A percentile compares a stretch with the other conserved stretches of the same genome.
These are phyloP conservation scores for Ophiosphaerella narmari DNA, from an alignment of 2,329 filamentous ascomycete species.

Conservation along the genomic window DNA sequence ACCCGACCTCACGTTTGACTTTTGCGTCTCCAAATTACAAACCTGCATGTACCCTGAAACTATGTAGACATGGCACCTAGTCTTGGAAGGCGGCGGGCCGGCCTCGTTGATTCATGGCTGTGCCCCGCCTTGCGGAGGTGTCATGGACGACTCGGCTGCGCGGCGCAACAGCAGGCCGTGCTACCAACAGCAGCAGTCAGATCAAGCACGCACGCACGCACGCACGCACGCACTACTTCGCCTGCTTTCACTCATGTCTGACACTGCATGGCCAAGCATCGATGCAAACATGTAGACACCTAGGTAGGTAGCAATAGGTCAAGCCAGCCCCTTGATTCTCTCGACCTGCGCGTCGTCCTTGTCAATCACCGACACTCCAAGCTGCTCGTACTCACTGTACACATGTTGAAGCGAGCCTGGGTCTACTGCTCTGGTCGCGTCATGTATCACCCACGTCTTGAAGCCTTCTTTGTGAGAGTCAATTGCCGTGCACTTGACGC, in stretches of 20 bases:
- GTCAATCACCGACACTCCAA: constrained; percentile 67
- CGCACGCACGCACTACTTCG: neutral
- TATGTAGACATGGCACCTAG: too few relatives aligned
- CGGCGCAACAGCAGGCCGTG: too few relatives aligned
- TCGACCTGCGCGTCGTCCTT: constrained; percentile 61
- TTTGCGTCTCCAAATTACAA: too few relatives aligned
- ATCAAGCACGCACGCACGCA: neutral
- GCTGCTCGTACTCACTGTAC: constrained; percentile 58
- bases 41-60: too few relatives aligned
- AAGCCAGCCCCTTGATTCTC: constrained; percentile 46
- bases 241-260: neutral
- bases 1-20: neutral
- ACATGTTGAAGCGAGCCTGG: constrained; percentile 61
- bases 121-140: constrained; percentile 6
- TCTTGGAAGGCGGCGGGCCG: neutral
- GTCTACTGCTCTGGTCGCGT: constrained; percentile 77
- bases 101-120: neutral
- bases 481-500: constrained; percentile 79
- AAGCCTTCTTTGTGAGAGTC: constrained; percentile 80
- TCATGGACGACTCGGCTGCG: neutral
- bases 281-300: neutral
- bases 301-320: neutral
- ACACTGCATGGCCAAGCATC: neutral
- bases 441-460: constrained; percentile 73
- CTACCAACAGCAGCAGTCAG: neutral